Percentiles rank a stretch among this genome's conserved stretches.
Evolutionary conservation across 257 asterid genomes (phyloP).

Genomic region (Solanum appendiculatum): DNA sequence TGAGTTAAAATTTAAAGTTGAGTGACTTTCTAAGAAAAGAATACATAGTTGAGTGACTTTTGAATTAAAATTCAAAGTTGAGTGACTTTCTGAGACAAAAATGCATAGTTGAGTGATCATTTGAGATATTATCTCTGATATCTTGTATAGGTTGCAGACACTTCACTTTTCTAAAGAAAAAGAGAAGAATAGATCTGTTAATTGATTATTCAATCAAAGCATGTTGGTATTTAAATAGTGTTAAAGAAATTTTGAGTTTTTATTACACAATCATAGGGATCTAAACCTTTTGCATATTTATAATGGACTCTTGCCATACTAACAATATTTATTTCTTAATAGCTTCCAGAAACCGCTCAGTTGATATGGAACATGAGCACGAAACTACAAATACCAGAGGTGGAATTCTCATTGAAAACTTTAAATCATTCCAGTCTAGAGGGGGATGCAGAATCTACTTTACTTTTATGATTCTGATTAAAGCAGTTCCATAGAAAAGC

Average conservation of each 20-base stretch:
- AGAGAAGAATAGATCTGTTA: neutral
- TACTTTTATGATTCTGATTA: neutral
- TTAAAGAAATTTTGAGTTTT: neutral
- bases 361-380: neutral
- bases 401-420: neutral
- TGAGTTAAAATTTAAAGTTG: too few relatives aligned
- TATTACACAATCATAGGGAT: neutral
- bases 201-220: neutral
- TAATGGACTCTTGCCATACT: neutral
- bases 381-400: neutral
- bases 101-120: too few relatives aligned
- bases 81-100: too few relatives aligned
- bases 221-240: neutral
- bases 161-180: neutral
- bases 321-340: neutral
- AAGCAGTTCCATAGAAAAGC: neutral
- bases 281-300: neutral
- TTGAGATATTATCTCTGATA: too few relatives aligned
- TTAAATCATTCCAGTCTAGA: neutral
- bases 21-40: too few relatives aligned
- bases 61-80: too few relatives aligned
- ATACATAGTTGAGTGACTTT: too few relatives aligned
- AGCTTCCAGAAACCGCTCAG: neutral
- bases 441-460: neutral
- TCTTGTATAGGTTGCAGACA: neutral